Evolutionary conservation across 306 rosid genomes (phyloP).

Genomic region (Vachellia pachyceras): DNA sequence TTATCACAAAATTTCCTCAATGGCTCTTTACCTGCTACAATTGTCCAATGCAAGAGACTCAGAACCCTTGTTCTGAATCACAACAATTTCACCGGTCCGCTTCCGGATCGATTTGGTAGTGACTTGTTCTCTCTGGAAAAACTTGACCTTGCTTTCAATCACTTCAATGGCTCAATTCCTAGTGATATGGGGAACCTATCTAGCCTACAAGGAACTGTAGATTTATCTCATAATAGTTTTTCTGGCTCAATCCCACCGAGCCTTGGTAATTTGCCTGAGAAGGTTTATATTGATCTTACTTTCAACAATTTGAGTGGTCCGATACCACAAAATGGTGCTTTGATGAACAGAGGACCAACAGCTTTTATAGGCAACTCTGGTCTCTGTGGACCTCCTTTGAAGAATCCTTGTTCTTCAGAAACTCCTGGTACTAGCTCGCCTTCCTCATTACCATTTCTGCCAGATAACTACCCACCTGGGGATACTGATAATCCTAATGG

Average conservation of each 20-base stretch:
- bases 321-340: slow-evolving; percentile 95
- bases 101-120: slow-evolving; percentile 74
- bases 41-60: slow-evolving; percentile 79
- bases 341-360: slow-evolving; percentile 97
- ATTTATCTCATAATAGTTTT: slow-evolving; percentile 87
- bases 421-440: slow-evolving; percentile 60
- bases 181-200: slow-evolving; percentile 82
- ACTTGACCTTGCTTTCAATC: slow-evolving; percentile 78
- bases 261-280: slow-evolving; percentile 95
- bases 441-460: slow-evolving; percentile 74
- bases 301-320: slow-evolving; percentile 84
- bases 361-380: slow-evolving; percentile 95
- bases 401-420: slow-evolving; percentile 76
- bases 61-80: slow-evolving; percentile 66
- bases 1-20: slow-evolving; percentile 77
- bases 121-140: slow-evolving; percentile 65
- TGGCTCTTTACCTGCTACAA: slow-evolving; percentile 72
- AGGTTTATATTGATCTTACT: slow-evolving; percentile 95
- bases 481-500: slow-evolving; percentile 43
- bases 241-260: slow-evolving; percentile 84
- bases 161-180: slow-evolving; percentile 80
- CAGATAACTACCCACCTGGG: slow-evolving; percentile 58
- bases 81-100: slow-evolving; percentile 77
- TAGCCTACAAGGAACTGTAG: slow-evolving; percentile 86
- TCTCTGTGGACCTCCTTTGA: slow-evolving; percentile 96